These are phyloP conservation scores for Thalassiosira profunda DNA, from an alignment of 108 stramenopile species.

Conservation along the genomic window DNA sequence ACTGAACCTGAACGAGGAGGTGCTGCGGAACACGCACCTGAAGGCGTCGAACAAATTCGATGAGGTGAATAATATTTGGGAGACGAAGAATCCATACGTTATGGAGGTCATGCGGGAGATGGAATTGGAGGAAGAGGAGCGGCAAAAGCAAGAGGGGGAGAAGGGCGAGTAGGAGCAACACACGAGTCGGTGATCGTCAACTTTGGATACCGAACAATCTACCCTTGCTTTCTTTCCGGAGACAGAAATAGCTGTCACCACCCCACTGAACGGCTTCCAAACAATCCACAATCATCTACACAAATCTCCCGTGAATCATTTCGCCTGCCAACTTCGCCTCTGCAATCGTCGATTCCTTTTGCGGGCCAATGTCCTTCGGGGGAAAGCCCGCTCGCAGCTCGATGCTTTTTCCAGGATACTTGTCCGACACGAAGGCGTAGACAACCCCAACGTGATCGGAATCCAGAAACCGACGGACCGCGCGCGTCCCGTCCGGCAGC, in stretches of 20 bases:
- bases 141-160: no score
- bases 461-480: slow-evolving; percentile 61
- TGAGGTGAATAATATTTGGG: slow-evolving; percentile 70
- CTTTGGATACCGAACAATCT: no score
- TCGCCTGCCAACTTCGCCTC: slow-evolving; percentile 72
- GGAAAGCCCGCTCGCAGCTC: slow-evolving; percentile 76
- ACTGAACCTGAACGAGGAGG: slow-evolving; percentile 72
- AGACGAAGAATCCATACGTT: slow-evolving; percentile 88
- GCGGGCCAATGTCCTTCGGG: slow-evolving; percentile 56
- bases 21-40: slow-evolving; percentile 81
- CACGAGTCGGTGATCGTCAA: no score
- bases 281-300: slow-evolving; percentile 3
- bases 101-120: slow-evolving; percentile 41
- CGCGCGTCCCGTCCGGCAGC: slow-evolving; percentile 61
- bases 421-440: slow-evolving; percentile 59
- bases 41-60: slow-evolving; percentile 71
- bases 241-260: no score
- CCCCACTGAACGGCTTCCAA: no score
- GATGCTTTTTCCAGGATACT: slow-evolving; percentile 45
- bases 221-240: no score
- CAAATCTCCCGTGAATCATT: slow-evolving; percentile 69
- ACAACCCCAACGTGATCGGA: slow-evolving; percentile 55
- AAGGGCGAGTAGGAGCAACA: no score
- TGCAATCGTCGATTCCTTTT: slow-evolving; percentile 48
- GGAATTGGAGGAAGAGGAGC: no score